Percentiles rank a stretch among this genome's conserved stretches.
Conservation (phyloP, 2,329 filamentous ascomycete genomes). For the Coleophoma eucalyptorum region DNA sequence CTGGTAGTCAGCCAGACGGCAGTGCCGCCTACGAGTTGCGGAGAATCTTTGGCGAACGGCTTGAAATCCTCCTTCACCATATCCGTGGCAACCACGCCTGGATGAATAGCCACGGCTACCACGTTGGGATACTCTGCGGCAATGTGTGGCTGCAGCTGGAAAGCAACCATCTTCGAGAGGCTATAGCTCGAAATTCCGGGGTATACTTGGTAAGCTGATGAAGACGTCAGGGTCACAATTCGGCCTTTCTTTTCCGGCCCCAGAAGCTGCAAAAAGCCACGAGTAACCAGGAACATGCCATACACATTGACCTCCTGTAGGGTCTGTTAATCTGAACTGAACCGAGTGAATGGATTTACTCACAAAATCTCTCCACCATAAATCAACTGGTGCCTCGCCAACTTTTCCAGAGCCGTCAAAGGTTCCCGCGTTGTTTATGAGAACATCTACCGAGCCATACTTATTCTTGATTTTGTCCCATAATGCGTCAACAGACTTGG, state of each 20-base stretch:
- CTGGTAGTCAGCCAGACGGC: constrained; percentile 32
- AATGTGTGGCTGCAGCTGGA: background rate
- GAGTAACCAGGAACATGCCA: background rate
- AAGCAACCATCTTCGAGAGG: background rate
- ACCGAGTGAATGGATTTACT: too few relatives aligned
- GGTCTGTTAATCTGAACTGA: background rate
- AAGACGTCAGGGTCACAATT: background rate
- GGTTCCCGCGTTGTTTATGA: background rate
- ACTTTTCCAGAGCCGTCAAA: background rate
- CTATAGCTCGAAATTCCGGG: background rate
- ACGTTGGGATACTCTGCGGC: background rate
- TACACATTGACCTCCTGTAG: background rate
- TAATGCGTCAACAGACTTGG: background rate
- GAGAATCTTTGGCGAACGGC: background rate
- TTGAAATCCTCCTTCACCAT: background rate
- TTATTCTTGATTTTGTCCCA: background rate
- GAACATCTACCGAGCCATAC: background rate
- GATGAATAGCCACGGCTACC: background rate
- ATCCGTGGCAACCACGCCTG: background rate
- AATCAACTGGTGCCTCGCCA: background rate
- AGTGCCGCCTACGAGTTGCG: background rate
- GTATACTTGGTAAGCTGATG: background rate
- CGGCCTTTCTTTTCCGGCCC: too few relatives aligned
- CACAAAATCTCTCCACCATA: background rate
- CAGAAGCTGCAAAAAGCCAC: background rate